phyloP scores from a whole-genome alignment of 1,284 basidiomycete species.

The Somion occarium region DNA sequence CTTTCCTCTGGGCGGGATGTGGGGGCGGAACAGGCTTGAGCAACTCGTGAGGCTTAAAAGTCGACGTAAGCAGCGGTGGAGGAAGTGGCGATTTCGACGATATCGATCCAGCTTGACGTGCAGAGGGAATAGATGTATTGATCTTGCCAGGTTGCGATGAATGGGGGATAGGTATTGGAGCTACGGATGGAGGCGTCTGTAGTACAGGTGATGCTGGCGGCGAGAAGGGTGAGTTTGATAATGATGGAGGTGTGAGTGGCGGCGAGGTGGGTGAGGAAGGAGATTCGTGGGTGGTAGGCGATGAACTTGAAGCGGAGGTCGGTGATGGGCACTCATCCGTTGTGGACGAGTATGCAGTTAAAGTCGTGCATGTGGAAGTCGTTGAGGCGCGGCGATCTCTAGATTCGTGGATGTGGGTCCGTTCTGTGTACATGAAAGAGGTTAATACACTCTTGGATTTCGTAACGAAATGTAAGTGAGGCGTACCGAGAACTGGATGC shows the following conservation, averaged over 20 bases:
- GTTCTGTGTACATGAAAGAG: not conserved
- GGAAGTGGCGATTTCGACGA: slow-evolving; percentile 8
- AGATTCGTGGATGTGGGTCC: not conserved
- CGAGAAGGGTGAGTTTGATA: slow-evolving; percentile 11
- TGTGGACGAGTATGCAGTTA: slow-evolving; percentile 13
- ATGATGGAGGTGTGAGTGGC: slow-evolving; percentile 9
- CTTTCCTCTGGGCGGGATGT: slow-evolving; percentile 7
- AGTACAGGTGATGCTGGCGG: slow-evolving; percentile 13
- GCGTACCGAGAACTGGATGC: slow-evolving; percentile 40
- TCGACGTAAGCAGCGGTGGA: slow-evolving; percentile 26
- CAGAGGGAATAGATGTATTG: too few species aligned
- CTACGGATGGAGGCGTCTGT: not conserved
- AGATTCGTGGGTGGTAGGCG: slow-evolving; percentile 26
- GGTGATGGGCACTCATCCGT: slow-evolving; percentile 13
- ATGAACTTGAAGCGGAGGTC: slow-evolving; percentile 7
- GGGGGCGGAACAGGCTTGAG: slow-evolving; percentile 17
- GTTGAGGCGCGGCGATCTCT: slow-evolving; percentile 19
- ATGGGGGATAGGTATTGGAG: too few species aligned
- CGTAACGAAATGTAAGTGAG: too few species aligned
- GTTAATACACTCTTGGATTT: not conserved
- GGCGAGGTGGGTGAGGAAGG: slow-evolving; percentile 13
- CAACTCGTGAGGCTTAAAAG: slow-evolving; percentile 34
- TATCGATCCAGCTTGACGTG: too few species aligned
- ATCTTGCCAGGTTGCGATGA: too few species aligned
- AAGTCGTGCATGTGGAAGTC: slow-evolving; percentile 14